A percentile compares a stretch with the other conserved stretches of the same genome.
phyloP scores from a whole-genome alignment of 768 basidiomycete genomes.

The Lentinus tigrinus region DNA sequence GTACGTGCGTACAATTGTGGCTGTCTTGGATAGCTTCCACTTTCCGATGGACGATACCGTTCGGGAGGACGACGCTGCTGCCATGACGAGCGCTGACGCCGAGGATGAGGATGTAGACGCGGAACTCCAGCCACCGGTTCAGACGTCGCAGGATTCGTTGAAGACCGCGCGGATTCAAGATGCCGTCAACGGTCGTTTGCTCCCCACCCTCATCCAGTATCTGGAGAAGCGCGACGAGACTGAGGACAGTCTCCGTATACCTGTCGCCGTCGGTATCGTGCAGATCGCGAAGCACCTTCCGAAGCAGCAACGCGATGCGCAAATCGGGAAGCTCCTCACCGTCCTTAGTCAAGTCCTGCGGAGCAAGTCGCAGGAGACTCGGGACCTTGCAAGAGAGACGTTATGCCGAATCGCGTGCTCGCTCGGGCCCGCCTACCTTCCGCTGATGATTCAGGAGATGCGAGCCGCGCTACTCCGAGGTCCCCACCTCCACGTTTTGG shows the following conservation, averaged over 20 bases:
- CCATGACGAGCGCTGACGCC: constrained; percentile 30
- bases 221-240: constrained; percentile 80
- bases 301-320: constrained; percentile 53
- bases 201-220: constrained; percentile 78
- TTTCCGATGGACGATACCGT: constrained; percentile 75
- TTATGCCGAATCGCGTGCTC: constrained; percentile 74
- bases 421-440: constrained; percentile 74
- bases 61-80: constrained; percentile 24
- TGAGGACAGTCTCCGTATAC: constrained; percentile 85
- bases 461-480: constrained; percentile 84
- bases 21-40: constrained; percentile 87
- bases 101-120: constrained; percentile 25
- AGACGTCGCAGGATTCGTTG: constrained; percentile 16
- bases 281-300: constrained; percentile 84
- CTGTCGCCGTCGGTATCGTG: constrained; percentile 83
- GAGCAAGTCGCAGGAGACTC: constrained; percentile 91
- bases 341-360: constrained; percentile 86
- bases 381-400: constrained; percentile 83
- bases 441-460: constrained; percentile 73
- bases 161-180: constrained; percentile 54
- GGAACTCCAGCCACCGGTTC: background rate
- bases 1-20: constrained; percentile 81
- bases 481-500: constrained; percentile 91
- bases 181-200: constrained; percentile 69
- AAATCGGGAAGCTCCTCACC: constrained; percentile 76